These are phyloP conservation scores for Neurospora sp. DNA, from an alignment of 495 filamentous ascomycete genomes.

Conservation along the genomic window DNA sequence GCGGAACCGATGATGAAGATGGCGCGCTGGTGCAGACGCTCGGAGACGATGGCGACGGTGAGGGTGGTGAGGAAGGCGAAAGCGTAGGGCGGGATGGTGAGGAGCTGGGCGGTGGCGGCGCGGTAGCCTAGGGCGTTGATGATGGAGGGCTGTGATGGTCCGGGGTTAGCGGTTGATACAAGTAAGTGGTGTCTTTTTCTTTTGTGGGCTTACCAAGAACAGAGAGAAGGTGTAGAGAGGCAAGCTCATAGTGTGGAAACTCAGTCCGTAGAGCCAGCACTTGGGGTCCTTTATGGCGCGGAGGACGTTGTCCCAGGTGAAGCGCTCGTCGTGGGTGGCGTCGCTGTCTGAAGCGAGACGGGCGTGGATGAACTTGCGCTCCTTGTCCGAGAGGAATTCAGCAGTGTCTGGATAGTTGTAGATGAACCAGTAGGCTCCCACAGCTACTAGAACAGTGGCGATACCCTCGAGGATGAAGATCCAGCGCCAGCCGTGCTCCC, in stretches of 20 bases:
- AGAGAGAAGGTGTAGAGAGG: constrained; percentile 71
- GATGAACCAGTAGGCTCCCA: constrained; percentile 57
- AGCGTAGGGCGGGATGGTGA: constrained; percentile 62
- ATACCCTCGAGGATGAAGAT: constrained; percentile 76
- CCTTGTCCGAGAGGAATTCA: constrained; percentile 53
- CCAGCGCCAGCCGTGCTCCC: constrained; percentile 67
- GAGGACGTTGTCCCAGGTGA: constrained; percentile 53
- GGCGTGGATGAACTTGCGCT: constrained; percentile 48
- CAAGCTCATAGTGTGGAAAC: constrained; percentile 64
- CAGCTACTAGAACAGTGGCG: constrained; percentile 52
- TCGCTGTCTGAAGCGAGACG: constrained; percentile 53
- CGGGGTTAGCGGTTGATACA: not conserved
- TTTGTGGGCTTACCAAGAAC: constrained; percentile 46
- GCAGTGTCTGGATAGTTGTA: constrained; percentile 64
- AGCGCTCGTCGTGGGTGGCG: constrained; percentile 50
- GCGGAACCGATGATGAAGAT: constrained; percentile 51
- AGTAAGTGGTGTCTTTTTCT: not conserved
- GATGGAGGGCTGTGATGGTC: constrained; percentile 48
- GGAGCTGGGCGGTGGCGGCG: constrained; percentile 55
- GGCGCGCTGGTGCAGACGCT: constrained; percentile 45
- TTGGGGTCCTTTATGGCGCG: constrained; percentile 61
- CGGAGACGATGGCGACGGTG: constrained; percentile 47
- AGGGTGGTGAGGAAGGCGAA: constrained; percentile 52
- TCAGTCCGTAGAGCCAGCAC: constrained; percentile 63
- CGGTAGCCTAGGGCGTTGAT: constrained; percentile 59